Conservation (phyloP, 2,329 filamentous ascomycete genomes). For the Fusarium algeriense region DNA sequence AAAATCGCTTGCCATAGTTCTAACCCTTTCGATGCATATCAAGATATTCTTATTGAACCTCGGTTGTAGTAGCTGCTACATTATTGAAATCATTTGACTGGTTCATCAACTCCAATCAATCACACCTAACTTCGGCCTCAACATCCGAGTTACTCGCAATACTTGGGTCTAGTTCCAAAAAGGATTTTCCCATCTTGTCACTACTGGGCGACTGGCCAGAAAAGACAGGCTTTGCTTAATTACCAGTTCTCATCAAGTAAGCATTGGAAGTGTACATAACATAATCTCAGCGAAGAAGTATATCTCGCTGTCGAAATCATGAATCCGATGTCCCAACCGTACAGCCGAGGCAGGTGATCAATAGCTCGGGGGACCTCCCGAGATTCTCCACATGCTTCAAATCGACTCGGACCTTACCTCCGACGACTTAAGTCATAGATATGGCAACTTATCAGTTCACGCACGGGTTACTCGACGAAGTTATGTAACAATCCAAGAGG, state of each 20-base stretch:
- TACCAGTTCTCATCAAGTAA: not conserved
- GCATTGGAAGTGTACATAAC: not conserved
- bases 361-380: slow-evolving; percentile 17
- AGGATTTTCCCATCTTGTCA: not conserved
- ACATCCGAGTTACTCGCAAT: slow-evolving; percentile 7
- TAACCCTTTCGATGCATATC: not conserved
- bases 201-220: not conserved
- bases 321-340: slow-evolving; percentile 44
- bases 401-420: slow-evolving; percentile 17
- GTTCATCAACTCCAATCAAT: not conserved
- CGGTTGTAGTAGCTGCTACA: slow-evolving; percentile 12
- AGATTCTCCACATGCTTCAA: not conserved
- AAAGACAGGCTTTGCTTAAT: not conserved
- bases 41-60: slow-evolving; percentile 12
- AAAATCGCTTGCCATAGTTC: not conserved
- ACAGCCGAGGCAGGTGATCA: slow-evolving; percentile 45
- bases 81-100: not conserved
- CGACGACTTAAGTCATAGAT: not conserved
- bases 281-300: not conserved
- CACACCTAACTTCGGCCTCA: not conserved
- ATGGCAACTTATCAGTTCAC: slow-evolving; percentile 5
- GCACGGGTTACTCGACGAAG: slow-evolving; percentile 6
- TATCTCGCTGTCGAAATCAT: not conserved
- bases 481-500: not conserved
- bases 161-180: too few species aligned